phyloP scores from a whole-genome alignment of 257 asterid genomes.

The Solanum dulcamara region DNA sequence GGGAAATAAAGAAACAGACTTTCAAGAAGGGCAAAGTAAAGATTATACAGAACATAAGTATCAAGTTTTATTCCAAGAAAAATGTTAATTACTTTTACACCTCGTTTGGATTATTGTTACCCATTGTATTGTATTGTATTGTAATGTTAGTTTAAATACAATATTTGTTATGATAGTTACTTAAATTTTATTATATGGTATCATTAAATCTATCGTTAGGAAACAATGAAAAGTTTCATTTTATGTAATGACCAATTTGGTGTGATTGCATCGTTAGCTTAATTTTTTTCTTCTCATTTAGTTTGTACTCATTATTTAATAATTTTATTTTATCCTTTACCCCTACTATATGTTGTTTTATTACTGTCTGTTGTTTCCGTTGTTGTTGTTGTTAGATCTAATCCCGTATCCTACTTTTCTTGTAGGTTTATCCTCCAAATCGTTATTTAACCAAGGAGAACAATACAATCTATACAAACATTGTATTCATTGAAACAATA shows the following conservation, averaged over 20 bases:
- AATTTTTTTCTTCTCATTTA: no score
- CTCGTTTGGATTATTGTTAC: background rate
- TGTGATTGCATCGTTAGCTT: background rate
- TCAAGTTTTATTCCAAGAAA: background rate
- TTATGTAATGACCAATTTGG: background rate
- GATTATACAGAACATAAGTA: background rate
- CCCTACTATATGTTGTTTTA: background rate
- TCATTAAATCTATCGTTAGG: background rate
- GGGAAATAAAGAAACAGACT: background rate
- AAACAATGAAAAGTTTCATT: no score
- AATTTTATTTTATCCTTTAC: background rate
- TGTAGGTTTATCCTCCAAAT: background rate
- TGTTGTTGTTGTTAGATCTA: no score
- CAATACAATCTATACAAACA: no score
- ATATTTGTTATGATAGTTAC: background rate
- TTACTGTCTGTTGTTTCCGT: no score
- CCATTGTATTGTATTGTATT: no score
- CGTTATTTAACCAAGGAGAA: no score
- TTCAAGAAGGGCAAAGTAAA: background rate
- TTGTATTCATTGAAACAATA: no score
- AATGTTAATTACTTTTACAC: background rate
- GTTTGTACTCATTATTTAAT: background rate
- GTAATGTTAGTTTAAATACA: background rate
- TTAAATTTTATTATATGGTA: no score
- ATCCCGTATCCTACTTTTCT: no score